Percentiles rank a stretch among this genome's conserved stretches.
Evolutionary conservation across 2,329 filamentous ascomycete species (phyloP).

Genomic region (Aspergillus sergii): DNA sequence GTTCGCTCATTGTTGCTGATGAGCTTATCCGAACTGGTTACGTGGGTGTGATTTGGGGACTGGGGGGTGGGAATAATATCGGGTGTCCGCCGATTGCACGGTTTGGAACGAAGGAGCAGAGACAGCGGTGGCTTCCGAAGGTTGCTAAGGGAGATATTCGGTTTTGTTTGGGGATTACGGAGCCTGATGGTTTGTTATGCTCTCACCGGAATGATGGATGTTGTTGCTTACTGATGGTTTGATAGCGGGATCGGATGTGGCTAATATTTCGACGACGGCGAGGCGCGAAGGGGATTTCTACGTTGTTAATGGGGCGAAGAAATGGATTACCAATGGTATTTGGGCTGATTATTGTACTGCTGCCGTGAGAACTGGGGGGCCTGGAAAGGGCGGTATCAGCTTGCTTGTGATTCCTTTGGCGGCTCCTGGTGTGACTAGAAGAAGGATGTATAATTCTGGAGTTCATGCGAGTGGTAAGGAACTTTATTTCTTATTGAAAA

Average conservation of each 20-base stretch:
- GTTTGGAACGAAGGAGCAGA: constrained; percentile 63
- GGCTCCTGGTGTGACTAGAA: constrained; percentile 57
- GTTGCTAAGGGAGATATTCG: constrained; percentile 61
- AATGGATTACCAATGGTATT: constrained; percentile 67
- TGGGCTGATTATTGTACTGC: constrained; percentile 65
- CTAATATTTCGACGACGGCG: constrained; percentile 64
- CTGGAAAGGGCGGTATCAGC: constrained; percentile 61
- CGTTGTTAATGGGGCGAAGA: constrained; percentile 68
- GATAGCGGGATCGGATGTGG: constrained; percentile 64
- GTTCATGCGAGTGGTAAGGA: constrained; percentile 63
- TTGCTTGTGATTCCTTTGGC: constrained; percentile 69
- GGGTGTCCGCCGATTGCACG: constrained; percentile 66
- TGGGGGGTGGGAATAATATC: constrained; percentile 64
- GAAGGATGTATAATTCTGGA: constrained; percentile 63
- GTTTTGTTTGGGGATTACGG: constrained; percentile 68
- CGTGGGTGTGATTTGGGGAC: constrained; percentile 59
- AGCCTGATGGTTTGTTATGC: constrained; percentile 55
- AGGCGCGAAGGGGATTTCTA: constrained; percentile 55
- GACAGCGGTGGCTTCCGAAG: constrained; percentile 60
- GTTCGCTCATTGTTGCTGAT: constrained; percentile 58
- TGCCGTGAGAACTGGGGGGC: constrained; percentile 61
- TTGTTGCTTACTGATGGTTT: constrained; percentile 12
- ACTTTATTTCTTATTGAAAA: background rate
- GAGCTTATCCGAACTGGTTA: constrained; percentile 59
- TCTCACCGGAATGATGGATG: background rate